Conservation (phyloP, 805 yeast species). For the Cyberlindnera xishuangbannaensis region DNA sequence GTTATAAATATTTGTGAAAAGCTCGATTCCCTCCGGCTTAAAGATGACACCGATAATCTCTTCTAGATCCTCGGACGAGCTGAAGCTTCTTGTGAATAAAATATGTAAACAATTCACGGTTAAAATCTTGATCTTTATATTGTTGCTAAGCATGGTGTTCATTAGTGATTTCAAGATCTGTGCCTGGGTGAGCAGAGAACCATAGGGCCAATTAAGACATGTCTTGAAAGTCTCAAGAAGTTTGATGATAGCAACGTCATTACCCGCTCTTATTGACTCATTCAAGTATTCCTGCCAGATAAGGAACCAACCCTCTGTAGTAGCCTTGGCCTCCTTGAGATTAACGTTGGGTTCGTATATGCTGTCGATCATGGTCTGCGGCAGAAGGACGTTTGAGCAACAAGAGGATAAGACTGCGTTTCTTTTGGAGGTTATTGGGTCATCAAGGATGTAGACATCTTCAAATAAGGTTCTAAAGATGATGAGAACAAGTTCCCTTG, state of each 20-base stretch:
- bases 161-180: slow-evolving; percentile 63
- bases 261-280: slow-evolving; percentile 36
- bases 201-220: slow-evolving; percentile 86
- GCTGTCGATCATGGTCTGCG: slow-evolving; percentile 54
- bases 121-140: slow-evolving; percentile 66
- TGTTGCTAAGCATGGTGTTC: slow-evolving; percentile 48
- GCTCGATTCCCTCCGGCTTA: slow-evolving; percentile 62
- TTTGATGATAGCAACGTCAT: slow-evolving; percentile 51
- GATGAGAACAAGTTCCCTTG: slow-evolving; percentile 72
- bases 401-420: slow-evolving; percentile 72
- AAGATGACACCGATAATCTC: slow-evolving; percentile 77
- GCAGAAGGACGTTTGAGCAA: slow-evolving; percentile 77
- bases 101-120: slow-evolving; percentile 91
- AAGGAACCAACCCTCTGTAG: slow-evolving; percentile 79
- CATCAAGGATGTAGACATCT: slow-evolving; percentile 88
- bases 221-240: slow-evolving; percentile 80
- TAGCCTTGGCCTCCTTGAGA: slow-evolving; percentile 57
- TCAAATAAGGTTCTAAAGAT: slow-evolving; percentile 86
- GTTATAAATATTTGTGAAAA: slow-evolving; percentile 61
- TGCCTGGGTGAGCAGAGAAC: slow-evolving; percentile 61
- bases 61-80: slow-evolving; percentile 60
- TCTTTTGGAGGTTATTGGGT: slow-evolving; percentile 80
- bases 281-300: slow-evolving; percentile 59
- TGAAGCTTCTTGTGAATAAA: slow-evolving; percentile 73
- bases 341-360: slow-evolving; percentile 65